These are phyloP conservation scores for Lentinula lateritia DNA, from an alignment of 768 basidiomycete species.

Conservation along the genomic window DNA sequence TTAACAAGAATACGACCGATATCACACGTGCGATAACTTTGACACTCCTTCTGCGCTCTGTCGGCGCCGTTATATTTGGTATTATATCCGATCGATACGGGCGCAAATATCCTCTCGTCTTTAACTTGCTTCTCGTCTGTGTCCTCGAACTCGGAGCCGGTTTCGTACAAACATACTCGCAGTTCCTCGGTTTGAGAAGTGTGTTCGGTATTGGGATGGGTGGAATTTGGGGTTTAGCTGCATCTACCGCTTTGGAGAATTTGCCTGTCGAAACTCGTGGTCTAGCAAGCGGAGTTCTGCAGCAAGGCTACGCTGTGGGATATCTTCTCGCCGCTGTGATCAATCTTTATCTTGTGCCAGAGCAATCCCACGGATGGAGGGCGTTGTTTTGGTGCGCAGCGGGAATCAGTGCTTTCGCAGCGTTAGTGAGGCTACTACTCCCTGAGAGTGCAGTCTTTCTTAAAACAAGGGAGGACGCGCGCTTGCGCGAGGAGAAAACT, in stretches of 20 bases:
- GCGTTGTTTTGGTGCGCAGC: constrained; percentile 77
- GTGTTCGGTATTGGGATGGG: constrained; percentile 90
- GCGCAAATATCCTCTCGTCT: constrained; percentile 88
- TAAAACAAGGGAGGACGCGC: constrained; percentile 52
- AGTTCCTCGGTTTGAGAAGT: constrained; percentile 79
- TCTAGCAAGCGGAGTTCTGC: constrained; percentile 76
- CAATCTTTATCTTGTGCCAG: constrained; percentile 61
- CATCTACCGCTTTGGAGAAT: constrained; percentile 83
- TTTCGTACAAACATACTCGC: constrained; percentile 68
- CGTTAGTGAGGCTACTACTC: constrained; percentile 53
- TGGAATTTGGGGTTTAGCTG: constrained; percentile 82
- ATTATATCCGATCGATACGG: constrained; percentile 80
- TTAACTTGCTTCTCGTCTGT: constrained; percentile 66
- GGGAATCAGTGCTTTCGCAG: constrained; percentile 67
- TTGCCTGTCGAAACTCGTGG: constrained; percentile 85
- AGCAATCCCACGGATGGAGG: constrained; percentile 53
- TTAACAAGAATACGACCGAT: constrained; percentile 30
- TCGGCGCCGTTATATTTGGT: constrained; percentile 80
- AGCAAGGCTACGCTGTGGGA: constrained; percentile 86
- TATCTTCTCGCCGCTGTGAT: constrained; percentile 80
- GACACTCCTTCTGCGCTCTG: constrained; percentile 86
- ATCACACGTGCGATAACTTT: constrained; percentile 75
- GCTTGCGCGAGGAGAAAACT: constrained; percentile 48
- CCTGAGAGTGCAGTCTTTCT: constrained; percentile 81
- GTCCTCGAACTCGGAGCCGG: constrained; percentile 74